Base-by-base conservation (phyloP, 208 protist genomes). In the Trypanosoma brucei region DNA sequence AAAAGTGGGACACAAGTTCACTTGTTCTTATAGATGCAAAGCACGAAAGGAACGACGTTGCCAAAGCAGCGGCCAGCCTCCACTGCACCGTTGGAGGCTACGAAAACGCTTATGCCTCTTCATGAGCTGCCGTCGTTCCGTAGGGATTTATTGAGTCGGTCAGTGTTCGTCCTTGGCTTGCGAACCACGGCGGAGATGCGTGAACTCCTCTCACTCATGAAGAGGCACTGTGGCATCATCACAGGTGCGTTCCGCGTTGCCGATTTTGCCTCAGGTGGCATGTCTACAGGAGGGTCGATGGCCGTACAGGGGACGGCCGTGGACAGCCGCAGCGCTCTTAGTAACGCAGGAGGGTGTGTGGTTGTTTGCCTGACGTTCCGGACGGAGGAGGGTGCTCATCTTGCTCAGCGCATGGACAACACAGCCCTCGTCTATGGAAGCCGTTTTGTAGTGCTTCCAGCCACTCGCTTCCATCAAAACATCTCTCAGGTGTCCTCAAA, bases 291-390 rank as follows among this genome's bases (percentile, higher is more conserved):
- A 46, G 11, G 42, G 8, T 6, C 11, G 11, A 11, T 46, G 6
- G 42, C 42, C 42, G 42, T 11, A 6, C 42, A 6, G 11, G 42
- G 42, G 11, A 14, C 42, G 6, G 42, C 11, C 11, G 8, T 11
- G 8, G 66, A 59, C 1, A 30, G 31, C 4, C 30, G 14, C 39
- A 51, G 35, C 22, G 59, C 38, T n/a, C 35, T 55, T 55, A 55
- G 35, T 38, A 13, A 35, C 11, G 35, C 52, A 6, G 35, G 35
- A 14, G 31, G 52, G 52, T 55, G 35, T 38, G 52, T 55, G 8
- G 52, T 55, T 46, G 42, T 46, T 46, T 46, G 42, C 42, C 42
- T 46, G 42, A 11, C 11, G 8, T 46, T 46, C 11, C 42, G 42
- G 6, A 46, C 42, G 8, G 42, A 46, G 11, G 42, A 46, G 11